Evolutionary conservation across 176 grass and related monocot genomes (phyloP).

Genomic region (Bromus sterilis): DNA sequence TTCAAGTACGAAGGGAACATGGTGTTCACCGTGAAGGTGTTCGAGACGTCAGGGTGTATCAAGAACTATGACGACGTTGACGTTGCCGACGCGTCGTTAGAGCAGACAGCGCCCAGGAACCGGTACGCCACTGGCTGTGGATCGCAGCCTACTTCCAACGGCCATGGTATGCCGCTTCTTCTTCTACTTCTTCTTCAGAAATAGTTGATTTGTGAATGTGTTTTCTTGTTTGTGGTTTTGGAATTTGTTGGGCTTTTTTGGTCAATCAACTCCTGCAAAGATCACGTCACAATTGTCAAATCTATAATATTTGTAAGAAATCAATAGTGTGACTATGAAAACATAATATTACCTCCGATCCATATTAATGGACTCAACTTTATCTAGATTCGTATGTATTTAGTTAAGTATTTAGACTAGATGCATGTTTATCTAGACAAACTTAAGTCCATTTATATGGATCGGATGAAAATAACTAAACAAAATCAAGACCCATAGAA

Average conservation of each 20-base stretch:
- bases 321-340: neutral
- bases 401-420: no score
- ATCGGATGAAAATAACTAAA: neutral
- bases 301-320: neutral
- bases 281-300: neutral
- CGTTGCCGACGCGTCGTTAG: neutral
- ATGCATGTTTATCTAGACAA: no score
- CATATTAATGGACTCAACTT: no score
- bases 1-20: constrained; percentile 25
- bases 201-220: neutral
- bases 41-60: neutral
- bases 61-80: neutral
- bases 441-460: no score
- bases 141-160: neutral
- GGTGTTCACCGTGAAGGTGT: constrained; percentile 6
- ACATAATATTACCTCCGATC: no score
- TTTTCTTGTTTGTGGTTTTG: neutral
- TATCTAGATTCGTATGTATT: no score
- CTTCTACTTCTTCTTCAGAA: neutral
- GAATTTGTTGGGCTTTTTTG: neutral
- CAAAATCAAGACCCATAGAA: no score
- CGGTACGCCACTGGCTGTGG: neutral
- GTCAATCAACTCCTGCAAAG: neutral
- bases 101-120: neutral
- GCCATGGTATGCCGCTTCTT: neutral